Conservation (phyloP, 1,284 basidiomycete species). For the Ustilago bromivora region DNA sequence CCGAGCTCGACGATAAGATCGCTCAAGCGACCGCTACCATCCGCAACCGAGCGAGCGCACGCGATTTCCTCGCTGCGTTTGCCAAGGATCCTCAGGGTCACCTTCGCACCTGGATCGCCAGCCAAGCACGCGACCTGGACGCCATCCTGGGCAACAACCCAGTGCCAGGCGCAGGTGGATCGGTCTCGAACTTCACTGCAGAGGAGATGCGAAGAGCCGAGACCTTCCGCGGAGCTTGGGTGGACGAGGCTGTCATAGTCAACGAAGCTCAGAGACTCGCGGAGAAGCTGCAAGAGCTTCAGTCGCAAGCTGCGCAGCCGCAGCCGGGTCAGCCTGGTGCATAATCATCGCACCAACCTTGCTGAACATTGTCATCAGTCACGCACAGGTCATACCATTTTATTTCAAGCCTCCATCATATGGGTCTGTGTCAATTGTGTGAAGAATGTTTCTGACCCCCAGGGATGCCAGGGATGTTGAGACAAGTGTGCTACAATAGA, state of each 20-base stretch:
- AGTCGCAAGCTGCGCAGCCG: slow-evolving; percentile 36
- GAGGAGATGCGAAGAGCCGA: slow-evolving; percentile 89
- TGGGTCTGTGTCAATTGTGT: neutral
- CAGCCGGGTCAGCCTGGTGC: slow-evolving; percentile 21
- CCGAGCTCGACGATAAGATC: slow-evolving; percentile 84
- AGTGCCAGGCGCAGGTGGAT: slow-evolving; percentile 76
- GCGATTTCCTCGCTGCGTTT: slow-evolving; percentile 86
- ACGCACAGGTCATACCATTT: slow-evolving; percentile 1
- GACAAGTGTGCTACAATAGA: neutral
- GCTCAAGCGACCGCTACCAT: slow-evolving; percentile 73
- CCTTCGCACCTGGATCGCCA: slow-evolving; percentile 88
- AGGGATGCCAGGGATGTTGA: neutral
- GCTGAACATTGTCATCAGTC: neutral
- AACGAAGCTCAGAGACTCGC: slow-evolving; percentile 63
- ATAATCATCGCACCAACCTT: slow-evolving; percentile 3
- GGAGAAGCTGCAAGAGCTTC: slow-evolving; percentile 60
- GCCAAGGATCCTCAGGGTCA: slow-evolving; percentile 83
- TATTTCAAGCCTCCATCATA: neutral
- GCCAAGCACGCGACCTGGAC: slow-evolving; percentile 90
- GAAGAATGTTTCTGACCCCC: neutral
- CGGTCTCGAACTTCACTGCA: slow-evolving; percentile 74
- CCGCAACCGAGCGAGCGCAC: slow-evolving; percentile 85
- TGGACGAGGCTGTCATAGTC: slow-evolving; percentile 68
- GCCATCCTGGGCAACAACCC: slow-evolving; percentile 77
- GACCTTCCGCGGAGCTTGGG: slow-evolving; percentile 90